A percentile compares a stretch with the other conserved stretches of the same genome.
These are phyloP conservation scores for Aspergillus niger DNA, from an alignment of 2,329 filamentous ascomycete species.

Conservation along the genomic window DNA sequence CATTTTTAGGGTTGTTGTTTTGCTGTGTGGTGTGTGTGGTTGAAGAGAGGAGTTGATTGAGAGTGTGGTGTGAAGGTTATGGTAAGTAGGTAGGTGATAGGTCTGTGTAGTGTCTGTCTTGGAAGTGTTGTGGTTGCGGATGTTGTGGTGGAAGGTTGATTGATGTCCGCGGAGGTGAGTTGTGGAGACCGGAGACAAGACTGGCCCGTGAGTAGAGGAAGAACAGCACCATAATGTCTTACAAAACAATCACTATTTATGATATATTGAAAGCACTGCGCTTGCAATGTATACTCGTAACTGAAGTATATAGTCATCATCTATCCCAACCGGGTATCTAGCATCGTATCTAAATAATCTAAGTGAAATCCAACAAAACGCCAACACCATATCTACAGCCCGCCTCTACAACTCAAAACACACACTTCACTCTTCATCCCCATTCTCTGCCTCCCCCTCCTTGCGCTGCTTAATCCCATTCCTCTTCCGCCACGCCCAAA, in stretches of 20 bases:
- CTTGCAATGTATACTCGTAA: no score
- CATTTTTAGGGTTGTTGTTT: constrained; percentile 10
- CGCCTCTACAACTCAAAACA: constrained; percentile 1
- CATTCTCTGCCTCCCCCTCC: constrained; percentile 16
- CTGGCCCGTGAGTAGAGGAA: not conserved
- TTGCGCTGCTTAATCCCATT: constrained; percentile 51
- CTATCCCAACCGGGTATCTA: constrained; percentile 10
- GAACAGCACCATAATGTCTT: not conserved
- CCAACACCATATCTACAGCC: not conserved
- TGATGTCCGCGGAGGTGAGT: not conserved
- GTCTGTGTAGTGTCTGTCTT: not conserved
- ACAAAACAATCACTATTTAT: not conserved
- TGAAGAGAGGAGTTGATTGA: not conserved
- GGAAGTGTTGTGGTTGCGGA: not conserved
- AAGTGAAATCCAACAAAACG: not conserved
- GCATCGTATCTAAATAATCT: not conserved
- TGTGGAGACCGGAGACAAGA: not conserved
- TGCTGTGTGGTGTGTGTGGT: not conserved
- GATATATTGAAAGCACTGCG: no score
- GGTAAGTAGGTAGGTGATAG: not conserved
- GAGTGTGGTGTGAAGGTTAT: not conserved
- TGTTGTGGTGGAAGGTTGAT: not conserved
- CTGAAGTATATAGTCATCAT: not conserved
- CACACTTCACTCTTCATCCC: not conserved
- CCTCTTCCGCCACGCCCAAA: constrained; percentile 77